Evolutionary conservation across 2,329 filamentous ascomycete genomes (phyloP).

Genomic region (Fusarium anguioides): DNA sequence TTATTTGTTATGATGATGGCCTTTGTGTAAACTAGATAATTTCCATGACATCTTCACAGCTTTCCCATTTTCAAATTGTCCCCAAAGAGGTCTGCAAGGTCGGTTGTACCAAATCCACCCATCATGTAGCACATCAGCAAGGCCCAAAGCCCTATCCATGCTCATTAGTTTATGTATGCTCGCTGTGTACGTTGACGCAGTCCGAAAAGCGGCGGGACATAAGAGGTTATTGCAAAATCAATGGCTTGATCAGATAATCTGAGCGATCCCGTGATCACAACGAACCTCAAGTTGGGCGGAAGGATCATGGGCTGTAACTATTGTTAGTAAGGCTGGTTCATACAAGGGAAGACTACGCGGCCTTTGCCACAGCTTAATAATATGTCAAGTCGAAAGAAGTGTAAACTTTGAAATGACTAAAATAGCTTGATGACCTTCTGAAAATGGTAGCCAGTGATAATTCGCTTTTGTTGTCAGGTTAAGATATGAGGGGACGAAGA

Average conservation of each 20-base stretch:
- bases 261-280: neutral
- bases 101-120: neutral
- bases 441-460: neutral
- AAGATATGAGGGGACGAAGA: neutral
- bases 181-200: neutral
- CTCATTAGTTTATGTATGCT: neutral
- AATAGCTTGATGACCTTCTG: too few relatives aligned
- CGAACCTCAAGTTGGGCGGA: neutral
- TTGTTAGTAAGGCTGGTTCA: slow-evolving; percentile 1
- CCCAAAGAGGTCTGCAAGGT: neutral
- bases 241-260: neutral
- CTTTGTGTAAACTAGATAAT: neutral
- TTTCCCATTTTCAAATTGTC: neutral
- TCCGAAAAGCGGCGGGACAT: too few relatives aligned
- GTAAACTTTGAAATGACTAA: neutral
- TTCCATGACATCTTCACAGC: neutral
- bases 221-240: neutral
- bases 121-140: neutral
- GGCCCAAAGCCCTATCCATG: neutral
- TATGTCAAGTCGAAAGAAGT: neutral
- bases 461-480: neutral
- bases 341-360: slow-evolving; percentile 3
- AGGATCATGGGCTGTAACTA: neutral
- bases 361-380: neutral
- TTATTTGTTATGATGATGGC: slow-evolving; percentile 12